phyloP scores from a whole-genome alignment of 495 filamentous ascomycete species.

The Penicillium flavigenum region DNA sequence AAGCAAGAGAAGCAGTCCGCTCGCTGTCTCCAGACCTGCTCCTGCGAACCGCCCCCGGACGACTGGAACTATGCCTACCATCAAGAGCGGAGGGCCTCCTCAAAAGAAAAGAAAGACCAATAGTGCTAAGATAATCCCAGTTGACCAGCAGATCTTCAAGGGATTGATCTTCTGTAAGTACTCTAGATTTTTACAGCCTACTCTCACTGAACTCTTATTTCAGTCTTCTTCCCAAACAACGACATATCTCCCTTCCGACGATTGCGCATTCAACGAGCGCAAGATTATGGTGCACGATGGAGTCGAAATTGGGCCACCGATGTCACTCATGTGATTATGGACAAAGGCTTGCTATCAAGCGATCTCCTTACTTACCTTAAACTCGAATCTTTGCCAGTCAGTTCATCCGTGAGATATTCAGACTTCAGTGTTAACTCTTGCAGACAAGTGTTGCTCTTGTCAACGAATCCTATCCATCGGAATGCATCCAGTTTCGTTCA shows the following conservation, averaged over 20 bases:
- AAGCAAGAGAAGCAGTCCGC: neutral
- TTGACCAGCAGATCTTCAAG: constrained; percentile 64
- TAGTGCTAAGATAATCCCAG: constrained; percentile 48
- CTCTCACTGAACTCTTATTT: constrained; percentile 10
- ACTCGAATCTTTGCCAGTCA: constrained; percentile 47
- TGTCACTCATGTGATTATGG: constrained; percentile 78
- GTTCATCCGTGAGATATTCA: constrained; percentile 21
- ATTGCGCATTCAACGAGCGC: constrained; percentile 69
- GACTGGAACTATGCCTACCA: constrained; percentile 23
- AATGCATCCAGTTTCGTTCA: constrained; percentile 65
- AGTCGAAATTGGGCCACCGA: constrained; percentile 49
- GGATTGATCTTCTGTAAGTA: constrained; percentile 59
- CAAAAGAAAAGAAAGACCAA: constrained; percentile 31
- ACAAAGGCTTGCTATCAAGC: constrained; percentile 62
- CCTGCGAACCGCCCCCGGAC: constrained; percentile 14
- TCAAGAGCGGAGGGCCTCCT: constrained; percentile 15
- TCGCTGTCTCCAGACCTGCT: constrained; percentile 2
- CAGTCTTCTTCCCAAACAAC: constrained; percentile 79
- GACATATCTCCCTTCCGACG: constrained; percentile 64
- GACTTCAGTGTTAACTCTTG: constrained; percentile 29
- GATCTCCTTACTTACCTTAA: constrained; percentile 65
- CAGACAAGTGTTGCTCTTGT: constrained; percentile 59
- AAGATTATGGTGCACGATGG: constrained; percentile 74
- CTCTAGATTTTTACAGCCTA: neutral
- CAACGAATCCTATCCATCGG: constrained; percentile 74